phyloP scores from a whole-genome alignment of 2,329 filamentous ascomycete species.

The Phialemonium atrogriseum region DNA sequence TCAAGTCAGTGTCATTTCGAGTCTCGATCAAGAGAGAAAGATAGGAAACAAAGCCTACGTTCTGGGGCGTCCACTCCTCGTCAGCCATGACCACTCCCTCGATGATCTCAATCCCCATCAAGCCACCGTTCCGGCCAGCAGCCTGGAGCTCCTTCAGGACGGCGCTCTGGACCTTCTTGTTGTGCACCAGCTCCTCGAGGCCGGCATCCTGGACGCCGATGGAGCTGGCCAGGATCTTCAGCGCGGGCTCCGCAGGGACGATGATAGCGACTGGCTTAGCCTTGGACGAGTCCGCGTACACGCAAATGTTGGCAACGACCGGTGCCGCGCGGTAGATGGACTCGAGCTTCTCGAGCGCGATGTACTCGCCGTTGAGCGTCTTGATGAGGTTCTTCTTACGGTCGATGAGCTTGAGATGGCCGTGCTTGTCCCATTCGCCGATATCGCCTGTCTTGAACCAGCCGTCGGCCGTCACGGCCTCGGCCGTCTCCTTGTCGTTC shows the following conservation, averaged over 20 bases:
- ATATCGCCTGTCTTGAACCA: conserved; percentile 90
- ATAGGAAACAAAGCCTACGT: conserved; percentile 45
- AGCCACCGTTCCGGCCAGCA: conserved; percentile 51
- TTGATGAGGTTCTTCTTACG: conserved; percentile 87
- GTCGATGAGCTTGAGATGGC: conserved; percentile 69
- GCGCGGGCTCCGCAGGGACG: conserved; percentile 45
- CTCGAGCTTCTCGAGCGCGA: conserved; percentile 66
- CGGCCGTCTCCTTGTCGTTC: conserved; percentile 67
- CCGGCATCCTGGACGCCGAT: conserved; percentile 40
- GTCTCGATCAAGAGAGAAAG: no score
- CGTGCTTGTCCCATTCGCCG: conserved; percentile 65
- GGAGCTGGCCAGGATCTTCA: conserved; percentile 41
- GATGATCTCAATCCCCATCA: conserved; percentile 61
- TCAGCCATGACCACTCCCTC: conserved; percentile 63
- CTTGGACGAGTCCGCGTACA: conserved; percentile 42
- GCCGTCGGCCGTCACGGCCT: conserved; percentile 60
- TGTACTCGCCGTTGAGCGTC: conserved; percentile 75
- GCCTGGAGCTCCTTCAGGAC: conserved; percentile 59
- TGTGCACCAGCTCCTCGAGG: conserved; percentile 59
- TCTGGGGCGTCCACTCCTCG: conserved; percentile 69
- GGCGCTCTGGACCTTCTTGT: conserved; percentile 53
- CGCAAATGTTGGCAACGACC: conserved; percentile 48
- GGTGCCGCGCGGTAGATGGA: conserved; percentile 41
- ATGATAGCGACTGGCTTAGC: conserved; percentile 48
- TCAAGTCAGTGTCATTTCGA: no score